Percentiles rank a stretch among this genome's conserved stretches.
phyloP scores from a whole-genome alignment of 164 flowering plant genomes.

The Tetrastigma voinierianum region DNA sequence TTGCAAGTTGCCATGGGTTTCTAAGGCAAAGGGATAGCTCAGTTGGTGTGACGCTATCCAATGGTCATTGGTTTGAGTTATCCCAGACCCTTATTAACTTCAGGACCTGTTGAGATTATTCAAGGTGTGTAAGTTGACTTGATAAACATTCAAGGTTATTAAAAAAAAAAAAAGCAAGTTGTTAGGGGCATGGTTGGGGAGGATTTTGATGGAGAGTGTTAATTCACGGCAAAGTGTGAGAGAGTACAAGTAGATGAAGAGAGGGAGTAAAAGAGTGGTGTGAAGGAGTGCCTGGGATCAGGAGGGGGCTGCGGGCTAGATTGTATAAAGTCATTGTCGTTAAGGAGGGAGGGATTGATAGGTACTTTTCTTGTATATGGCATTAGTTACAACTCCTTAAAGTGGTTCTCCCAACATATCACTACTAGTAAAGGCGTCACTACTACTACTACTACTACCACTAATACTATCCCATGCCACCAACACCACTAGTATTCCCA shows the following conservation, averaged over 20 bases:
- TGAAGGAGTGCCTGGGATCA: background rate
- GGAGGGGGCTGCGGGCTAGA: slow-evolving; percentile 7
- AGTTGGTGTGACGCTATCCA: too few relatives aligned
- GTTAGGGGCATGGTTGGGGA: background rate
- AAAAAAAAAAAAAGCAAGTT: too few relatives aligned
- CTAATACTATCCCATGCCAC: background rate
- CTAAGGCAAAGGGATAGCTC: too few relatives aligned
- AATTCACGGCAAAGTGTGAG: slow-evolving; percentile 11
- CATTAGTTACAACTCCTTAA: slow-evolving; percentile 17
- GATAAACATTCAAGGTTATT: too few relatives aligned
- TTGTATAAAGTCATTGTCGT: slow-evolving; percentile 14
- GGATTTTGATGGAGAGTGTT: background rate
- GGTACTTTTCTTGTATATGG: background rate
- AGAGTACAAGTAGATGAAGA: background rate
- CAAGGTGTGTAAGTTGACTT: too few relatives aligned
- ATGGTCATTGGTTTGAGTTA: too few relatives aligned
- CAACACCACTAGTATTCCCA: background rate
- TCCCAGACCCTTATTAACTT: too few relatives aligned
- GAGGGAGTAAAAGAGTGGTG: slow-evolving; percentile 3
- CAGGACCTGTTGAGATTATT: too few relatives aligned
- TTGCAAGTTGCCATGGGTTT: slow-evolving; percentile 4
- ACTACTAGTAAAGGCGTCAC: background rate
- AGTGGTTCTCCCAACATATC: slow-evolving; percentile 17
- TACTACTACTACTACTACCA: background rate
- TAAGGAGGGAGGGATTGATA: background rate